These are phyloP conservation scores for Ceriops decandra DNA, from an alignment of 345 rosid genomes.

Conservation along the genomic window DNA sequence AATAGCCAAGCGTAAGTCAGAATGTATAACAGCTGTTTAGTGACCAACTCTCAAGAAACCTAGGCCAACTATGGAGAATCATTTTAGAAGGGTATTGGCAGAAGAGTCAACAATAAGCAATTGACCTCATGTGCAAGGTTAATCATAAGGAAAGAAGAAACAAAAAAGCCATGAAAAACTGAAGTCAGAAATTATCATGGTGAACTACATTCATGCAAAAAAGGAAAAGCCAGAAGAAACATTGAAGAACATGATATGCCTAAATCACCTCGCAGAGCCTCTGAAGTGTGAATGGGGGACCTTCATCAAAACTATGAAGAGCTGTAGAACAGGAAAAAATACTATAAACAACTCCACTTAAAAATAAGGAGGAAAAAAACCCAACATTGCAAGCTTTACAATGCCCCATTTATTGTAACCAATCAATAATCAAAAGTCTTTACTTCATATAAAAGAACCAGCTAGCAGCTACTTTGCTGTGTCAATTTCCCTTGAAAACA, in stretches of 20 bases:
- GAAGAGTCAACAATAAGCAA: too few relatives aligned
- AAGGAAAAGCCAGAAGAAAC: not conserved
- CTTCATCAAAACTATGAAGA: conserved; percentile 65
- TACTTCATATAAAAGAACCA: too few relatives aligned
- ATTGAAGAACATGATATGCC: not conserved
- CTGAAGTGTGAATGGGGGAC: conserved; percentile 96
- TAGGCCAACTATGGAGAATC: too few relatives aligned
- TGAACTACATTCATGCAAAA: not conserved
- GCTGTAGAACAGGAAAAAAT: conserved; percentile 39
- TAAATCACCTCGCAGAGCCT: conserved; percentile 82
- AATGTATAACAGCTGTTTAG: not conserved
- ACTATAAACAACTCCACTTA: not conserved
- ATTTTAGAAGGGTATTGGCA: too few relatives aligned
- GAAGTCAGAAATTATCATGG: not conserved
- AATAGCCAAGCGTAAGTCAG: not conserved
- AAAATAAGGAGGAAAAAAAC: not conserved
- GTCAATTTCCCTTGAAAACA: too few relatives aligned
- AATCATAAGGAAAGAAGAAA: too few relatives aligned
- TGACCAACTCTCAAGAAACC: not conserved
- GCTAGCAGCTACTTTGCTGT: too few relatives aligned
- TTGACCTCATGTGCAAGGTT: too few relatives aligned
- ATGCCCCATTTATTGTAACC: not conserved
- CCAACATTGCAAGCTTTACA: not conserved
- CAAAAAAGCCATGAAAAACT: too few relatives aligned
- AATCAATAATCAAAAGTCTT: too few relatives aligned